Percentiles rank a stretch among this genome's conserved stretches.
Conservation (phyloP, 1,139 yeast species). For the Pneumocystis oryctolagi region DNA sequence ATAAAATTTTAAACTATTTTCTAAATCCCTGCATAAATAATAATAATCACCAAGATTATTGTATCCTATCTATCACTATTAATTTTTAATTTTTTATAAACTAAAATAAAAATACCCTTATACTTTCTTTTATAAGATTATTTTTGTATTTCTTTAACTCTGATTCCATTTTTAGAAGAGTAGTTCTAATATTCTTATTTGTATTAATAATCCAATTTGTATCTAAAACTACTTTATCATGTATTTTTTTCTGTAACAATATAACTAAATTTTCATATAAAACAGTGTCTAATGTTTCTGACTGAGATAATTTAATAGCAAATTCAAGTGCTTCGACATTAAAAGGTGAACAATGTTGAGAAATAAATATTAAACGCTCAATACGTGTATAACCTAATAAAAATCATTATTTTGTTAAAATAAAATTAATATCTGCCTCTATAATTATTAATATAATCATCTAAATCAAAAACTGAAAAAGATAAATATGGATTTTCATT, state of each 20-base stretch:
- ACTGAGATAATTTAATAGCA: constrained; percentile 11
- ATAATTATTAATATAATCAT: constrained; percentile 5
- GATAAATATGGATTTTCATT: neutral
- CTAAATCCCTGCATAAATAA: constrained; percentile 13
- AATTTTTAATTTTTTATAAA: neutral
- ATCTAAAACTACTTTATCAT: constrained; percentile 6
- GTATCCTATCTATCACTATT: constrained; percentile 12
- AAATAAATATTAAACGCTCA: constrained; percentile 14
- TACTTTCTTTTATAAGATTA: constrained; percentile 17
- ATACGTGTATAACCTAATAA: constrained; percentile 12
- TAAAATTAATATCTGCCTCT: constrained; percentile 2
- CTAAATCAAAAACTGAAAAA: constrained; percentile 2
- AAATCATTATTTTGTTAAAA: neutral
- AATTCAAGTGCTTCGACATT: constrained; percentile 11
- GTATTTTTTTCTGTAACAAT: constrained; percentile 4
- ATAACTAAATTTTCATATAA: constrained; percentile 12
- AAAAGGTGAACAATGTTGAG: constrained; percentile 12
- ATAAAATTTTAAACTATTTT: constrained; percentile 12
- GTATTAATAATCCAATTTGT: constrained; percentile 11
- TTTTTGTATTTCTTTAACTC: constrained; percentile 16
- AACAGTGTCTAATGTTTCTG: constrained; percentile 11
- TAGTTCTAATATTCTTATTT: constrained; percentile 4
- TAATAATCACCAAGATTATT: constrained; percentile 15
- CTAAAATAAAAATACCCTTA: constrained; percentile 6
- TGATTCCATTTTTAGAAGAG: constrained; percentile 13